Conservation (phyloP, 768 basidiomycete genomes). For the Suillus cothurnatus region DNA sequence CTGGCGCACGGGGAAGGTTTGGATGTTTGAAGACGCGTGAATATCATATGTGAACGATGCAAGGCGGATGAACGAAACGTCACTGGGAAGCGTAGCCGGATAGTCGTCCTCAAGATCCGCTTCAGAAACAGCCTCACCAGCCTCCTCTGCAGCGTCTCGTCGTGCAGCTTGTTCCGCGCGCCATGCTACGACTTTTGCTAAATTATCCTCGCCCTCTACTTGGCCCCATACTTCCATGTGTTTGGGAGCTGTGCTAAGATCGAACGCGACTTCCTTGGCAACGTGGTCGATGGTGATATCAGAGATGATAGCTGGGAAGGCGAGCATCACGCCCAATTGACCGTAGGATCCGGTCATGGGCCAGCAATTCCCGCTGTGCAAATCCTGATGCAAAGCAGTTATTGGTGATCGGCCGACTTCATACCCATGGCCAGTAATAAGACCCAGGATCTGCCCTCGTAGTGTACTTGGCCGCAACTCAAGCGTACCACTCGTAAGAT, state of each 20-base stretch:
- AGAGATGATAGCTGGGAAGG: slow-evolving; percentile 53
- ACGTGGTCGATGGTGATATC: slow-evolving; percentile 90
- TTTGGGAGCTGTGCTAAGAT: slow-evolving; percentile 78
- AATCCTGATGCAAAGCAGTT: slow-evolving; percentile 85
- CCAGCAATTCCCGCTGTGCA: slow-evolving; percentile 89
- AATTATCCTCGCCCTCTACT: slow-evolving; percentile 76
- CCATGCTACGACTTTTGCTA: slow-evolving; percentile 61
- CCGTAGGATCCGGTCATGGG: slow-evolving; percentile 81
- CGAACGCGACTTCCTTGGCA: slow-evolving; percentile 77
- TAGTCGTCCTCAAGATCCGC: slow-evolving; percentile 40
- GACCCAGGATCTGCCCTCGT: slow-evolving; percentile 49
- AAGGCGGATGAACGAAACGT: slow-evolving; percentile 60
- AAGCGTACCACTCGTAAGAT: slow-evolving; percentile 79
- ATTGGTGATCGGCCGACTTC: slow-evolving; percentile 81
- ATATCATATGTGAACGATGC: slow-evolving; percentile 69
- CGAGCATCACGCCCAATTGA: slow-evolving; percentile 81
- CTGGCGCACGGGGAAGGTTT: slow-evolving; percentile 76
- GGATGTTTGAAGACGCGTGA: slow-evolving; percentile 56
- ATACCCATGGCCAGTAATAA: slow-evolving; percentile 62
- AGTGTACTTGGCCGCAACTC: slow-evolving; percentile 60
- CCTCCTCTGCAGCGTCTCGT: slow-evolving; percentile 34
- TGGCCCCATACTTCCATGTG: slow-evolving; percentile 92
- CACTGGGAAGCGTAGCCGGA: slow-evolving; percentile 49
- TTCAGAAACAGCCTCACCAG: slow-evolving; percentile 32
- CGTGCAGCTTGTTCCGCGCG: slow-evolving; percentile 43